Evolutionary conservation across 2,329 filamentous ascomycete species (phyloP), one percentile per base, ranked within the genome.

Genomic region (Neofusicoccum kwambonambiense): DNA sequence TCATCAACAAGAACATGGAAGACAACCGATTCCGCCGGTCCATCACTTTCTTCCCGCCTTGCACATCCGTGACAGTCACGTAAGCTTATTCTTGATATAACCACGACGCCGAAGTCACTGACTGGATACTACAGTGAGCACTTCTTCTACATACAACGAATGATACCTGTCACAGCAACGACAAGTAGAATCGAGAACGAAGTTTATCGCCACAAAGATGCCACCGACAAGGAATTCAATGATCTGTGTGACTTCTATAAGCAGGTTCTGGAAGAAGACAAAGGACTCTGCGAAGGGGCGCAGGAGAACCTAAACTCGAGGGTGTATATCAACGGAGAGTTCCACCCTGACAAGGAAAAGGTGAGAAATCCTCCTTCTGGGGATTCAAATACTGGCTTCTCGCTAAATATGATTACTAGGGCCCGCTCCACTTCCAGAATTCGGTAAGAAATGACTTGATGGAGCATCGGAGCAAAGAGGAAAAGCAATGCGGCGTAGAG

Each of bases 81-180:
- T 68, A 71, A 70, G 70, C 6, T 65, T n/a, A 22, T 15, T 27
- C 35, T 15, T 9, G 15, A 3, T 19, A 11, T 19, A 11, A n/a
- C 5, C 39, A 35, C 39, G 61, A 13, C 0, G 27, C 7, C 19
- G 17, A 45, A 8, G 44, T 45, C 39, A 51, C 69, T 69, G 66
- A 69, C 62, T 54, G 27, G 35, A 9, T 22, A 52, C 5, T 37
- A 8, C 56, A 73, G 70, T 31, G 67, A 68, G 3, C 71, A 88
- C 75, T 88, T 88, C 74, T 84, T 89, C 76, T 86, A 87, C 78
- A 83, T 88, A 63, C 86, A 88, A 71, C 80, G 86, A 65, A 88
- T 88, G 74, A 79, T 89, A 12, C 87, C 87, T 12, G 81, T 77
- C 54, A 77, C 79, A 1, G 78, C 86, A 0, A 79, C 76, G 41